These are phyloP conservation scores for Trifolium repens DNA, from an alignment of 306 rosid genomes.

Conservation along the genomic window DNA sequence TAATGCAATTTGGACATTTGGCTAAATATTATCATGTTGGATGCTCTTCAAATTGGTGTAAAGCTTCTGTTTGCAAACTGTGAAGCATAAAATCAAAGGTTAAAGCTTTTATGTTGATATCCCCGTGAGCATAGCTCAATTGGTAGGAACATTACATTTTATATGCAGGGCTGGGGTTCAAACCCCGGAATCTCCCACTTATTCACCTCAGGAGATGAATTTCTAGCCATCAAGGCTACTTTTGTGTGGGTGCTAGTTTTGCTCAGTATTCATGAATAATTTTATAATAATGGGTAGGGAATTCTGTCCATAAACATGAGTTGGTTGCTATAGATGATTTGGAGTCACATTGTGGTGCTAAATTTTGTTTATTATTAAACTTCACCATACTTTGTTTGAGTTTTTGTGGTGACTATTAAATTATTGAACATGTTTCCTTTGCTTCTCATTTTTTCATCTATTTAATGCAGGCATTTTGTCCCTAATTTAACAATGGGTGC, in stretches of 20 bases:
- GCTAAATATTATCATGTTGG: slow-evolving; percentile 1
- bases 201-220: too few species aligned
- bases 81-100: neutral
- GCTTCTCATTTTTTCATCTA: slow-evolving; percentile 11
- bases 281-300: neutral
- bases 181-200: too few species aligned
- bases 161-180: too few species aligned
- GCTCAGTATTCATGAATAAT: neutral
- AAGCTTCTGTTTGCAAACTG: slow-evolving; percentile 26
- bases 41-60: neutral
- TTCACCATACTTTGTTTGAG: neutral
- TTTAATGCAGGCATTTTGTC: slow-evolving; percentile 78
- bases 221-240: too few species aligned
- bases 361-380: slow-evolving; percentile 6
- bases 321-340: slow-evolving; percentile 35
- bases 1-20: slow-evolving; percentile 3
- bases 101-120: slow-evolving; percentile 3
- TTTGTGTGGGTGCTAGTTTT: slow-evolving; percentile 18
- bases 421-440: slow-evolving; percentile 32
- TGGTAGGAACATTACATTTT: too few species aligned
- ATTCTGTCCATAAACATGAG: slow-evolving; percentile 32
- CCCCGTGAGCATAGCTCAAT: too few species aligned
- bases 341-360: slow-evolving; percentile 28
- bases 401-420: neutral
- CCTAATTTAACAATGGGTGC: slow-evolving; percentile 94